Conservation (phyloP, 2,329 filamentous ascomycete species). For the Pseudocercospora fuligena region DNA sequence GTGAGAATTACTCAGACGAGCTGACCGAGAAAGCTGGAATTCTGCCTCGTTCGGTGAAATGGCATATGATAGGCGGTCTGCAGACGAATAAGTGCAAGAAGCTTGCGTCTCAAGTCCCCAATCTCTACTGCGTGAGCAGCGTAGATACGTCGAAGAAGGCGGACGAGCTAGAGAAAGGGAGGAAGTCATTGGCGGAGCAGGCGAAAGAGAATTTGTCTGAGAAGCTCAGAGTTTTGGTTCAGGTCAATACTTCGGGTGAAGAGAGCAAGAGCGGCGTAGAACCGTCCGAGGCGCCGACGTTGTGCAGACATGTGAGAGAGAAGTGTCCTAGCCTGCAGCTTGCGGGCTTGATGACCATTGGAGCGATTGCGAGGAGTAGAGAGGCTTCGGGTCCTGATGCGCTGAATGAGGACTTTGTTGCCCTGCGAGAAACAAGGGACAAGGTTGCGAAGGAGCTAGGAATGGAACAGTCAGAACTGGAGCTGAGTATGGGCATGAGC, state of each 20-base stretch:
- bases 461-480: slow-evolving; percentile 62
- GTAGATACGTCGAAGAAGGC: slow-evolving; percentile 91
- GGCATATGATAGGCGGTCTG: slow-evolving; percentile 96
- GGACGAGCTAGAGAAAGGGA: slow-evolving; percentile 75
- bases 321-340: slow-evolving; percentile 75
- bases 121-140: slow-evolving; percentile 89
- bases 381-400: slow-evolving; percentile 70
- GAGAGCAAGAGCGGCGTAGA: slow-evolving; percentile 80
- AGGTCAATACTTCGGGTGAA: slow-evolving; percentile 95
- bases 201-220: slow-evolving; percentile 40
- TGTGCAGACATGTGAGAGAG: slow-evolving; percentile 73
- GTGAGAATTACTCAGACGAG: slow-evolving; percentile 89
- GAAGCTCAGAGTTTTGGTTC: slow-evolving; percentile 76
- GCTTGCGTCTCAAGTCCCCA: slow-evolving; percentile 80
- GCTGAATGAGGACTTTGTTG: slow-evolving; percentile 90
- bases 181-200: slow-evolving; percentile 60
- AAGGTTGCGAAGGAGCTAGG: slow-evolving; percentile 67
- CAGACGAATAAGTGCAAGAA: slow-evolving; percentile 93
- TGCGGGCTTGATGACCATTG: slow-evolving; percentile 94
- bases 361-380: slow-evolving; percentile 83
- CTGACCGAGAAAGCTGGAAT: slow-evolving; percentile 82
- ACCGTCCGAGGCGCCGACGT: slow-evolving; percentile 63
- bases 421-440: slow-evolving; percentile 71
- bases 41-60: slow-evolving; percentile 76
- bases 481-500: slow-evolving; percentile 99